Evolutionary conservation across 441 rosid genomes (phyloP).

Genomic region (Brassica balearica): DNA sequence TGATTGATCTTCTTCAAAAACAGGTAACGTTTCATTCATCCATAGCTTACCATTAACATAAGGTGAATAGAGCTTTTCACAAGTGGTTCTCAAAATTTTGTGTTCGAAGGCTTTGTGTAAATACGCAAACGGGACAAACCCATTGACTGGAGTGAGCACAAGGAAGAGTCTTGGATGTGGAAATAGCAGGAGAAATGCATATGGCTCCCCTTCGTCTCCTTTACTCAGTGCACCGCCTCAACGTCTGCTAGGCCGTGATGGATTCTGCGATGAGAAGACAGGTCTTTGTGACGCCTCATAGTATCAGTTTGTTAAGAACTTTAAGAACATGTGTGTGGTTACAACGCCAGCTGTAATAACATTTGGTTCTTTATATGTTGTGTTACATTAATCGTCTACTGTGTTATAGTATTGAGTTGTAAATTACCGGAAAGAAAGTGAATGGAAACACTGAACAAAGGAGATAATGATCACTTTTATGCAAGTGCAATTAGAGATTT

Average conservation of each 20-base stretch:
- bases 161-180: conserved; percentile 89
- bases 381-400: conserved; percentile 10
- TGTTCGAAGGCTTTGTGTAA: conserved; percentile 84
- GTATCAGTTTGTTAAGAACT: background rate
- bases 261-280: conserved; percentile 71
- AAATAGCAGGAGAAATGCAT: conserved; percentile 79
- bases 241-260: conserved; percentile 84
- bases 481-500: background rate
- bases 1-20: conserved; percentile 84
- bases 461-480: conserved; percentile 11
- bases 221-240: conserved; percentile 84
- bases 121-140: conserved; percentile 91
- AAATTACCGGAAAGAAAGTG: background rate
- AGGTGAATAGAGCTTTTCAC: background rate
- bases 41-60: background rate
- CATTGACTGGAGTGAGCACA: conserved; percentile 81
- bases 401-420: conserved; percentile 18
- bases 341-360: conserved; percentile 7
- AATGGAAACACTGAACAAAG: background rate
- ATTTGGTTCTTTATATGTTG: conserved; percentile 16
- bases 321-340: background rate
- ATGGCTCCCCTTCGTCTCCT: conserved; percentile 94
- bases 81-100: background rate
- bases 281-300: conserved; percentile 80
- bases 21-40: conserved; percentile 56